Evolutionary conservation across 192 early-diverging fungal genomes (phyloP).

Genomic region (Pecoramyces ruminantium): DNA sequence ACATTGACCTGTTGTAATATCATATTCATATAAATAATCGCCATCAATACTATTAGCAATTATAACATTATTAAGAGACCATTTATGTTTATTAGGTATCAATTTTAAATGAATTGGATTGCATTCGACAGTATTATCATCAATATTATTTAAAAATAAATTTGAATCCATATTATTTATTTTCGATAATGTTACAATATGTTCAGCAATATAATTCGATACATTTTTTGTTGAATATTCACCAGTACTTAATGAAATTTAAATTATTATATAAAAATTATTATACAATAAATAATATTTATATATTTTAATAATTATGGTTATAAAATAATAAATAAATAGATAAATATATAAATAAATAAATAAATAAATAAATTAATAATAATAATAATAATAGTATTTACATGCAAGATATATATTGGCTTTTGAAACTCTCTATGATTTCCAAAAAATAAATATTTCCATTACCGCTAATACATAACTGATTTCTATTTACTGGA

Average conservation of each 20-base stretch:
- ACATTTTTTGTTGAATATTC: not conserved
- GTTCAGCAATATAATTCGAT: not conserved
- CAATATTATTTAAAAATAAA: not conserved
- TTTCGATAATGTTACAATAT: not conserved
- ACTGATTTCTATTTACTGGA: not conserved
- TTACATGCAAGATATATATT: not conserved
- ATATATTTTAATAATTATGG: no score
- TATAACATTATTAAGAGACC: not conserved
- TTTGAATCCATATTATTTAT: not conserved
- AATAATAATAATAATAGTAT: not conserved
- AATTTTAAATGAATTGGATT: not conserved
- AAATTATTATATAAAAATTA: no score
- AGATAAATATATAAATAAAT: no score
- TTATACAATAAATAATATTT: no score
- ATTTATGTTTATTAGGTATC: not conserved
- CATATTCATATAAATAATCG: not conserved
- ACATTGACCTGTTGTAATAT: not conserved
- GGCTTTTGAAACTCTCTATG: not conserved
- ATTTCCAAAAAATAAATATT: not conserved
- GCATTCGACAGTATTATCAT: not conserved
- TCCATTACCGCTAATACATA: not conserved
- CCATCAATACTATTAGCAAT: not conserved
- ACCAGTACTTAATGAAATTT: not conserved
- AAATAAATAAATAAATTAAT: no score
- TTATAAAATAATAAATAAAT: no score